Evolutionary conservation across 225 moss, liverwort and hornwort species (phyloP).

Genomic region (Takakia lepidozioides): DNA sequence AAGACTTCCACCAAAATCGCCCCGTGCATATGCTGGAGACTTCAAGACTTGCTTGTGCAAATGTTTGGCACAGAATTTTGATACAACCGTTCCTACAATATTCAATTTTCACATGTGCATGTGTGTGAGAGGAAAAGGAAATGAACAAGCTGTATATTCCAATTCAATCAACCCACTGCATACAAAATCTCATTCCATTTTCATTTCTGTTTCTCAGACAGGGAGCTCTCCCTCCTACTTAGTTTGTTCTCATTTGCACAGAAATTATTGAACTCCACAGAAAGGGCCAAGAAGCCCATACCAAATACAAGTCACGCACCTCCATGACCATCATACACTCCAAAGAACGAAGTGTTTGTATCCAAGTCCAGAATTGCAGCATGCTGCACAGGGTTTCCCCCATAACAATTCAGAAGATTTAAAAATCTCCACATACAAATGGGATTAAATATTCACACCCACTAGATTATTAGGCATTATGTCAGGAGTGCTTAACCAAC

Average conservation of each 20-base stretch:
- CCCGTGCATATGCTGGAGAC: constrained; percentile 31
- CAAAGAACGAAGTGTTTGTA: constrained; percentile 42
- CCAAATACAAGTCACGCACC: constrained; percentile 20
- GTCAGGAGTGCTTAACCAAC: no score
- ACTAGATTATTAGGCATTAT: no score
- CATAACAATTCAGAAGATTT: no score
- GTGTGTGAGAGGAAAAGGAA: background rate
- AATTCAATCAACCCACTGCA: background rate
- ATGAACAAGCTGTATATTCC: no score
- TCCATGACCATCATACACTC: constrained; percentile 58
- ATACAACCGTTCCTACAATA: constrained; percentile 43
- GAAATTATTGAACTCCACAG: background rate
- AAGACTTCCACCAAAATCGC: constrained; percentile 41
- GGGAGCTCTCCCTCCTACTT: background rate
- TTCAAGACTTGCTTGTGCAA: constrained; percentile 42
- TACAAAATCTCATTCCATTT: background rate
- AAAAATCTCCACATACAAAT: no score
- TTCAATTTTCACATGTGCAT: constrained; percentile 4
- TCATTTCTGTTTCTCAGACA: background rate
- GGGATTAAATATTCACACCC: no score
- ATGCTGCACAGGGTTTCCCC: constrained; percentile 27
- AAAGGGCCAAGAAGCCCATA: constrained; percentile 7
- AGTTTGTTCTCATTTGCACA: background rate
- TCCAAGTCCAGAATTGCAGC: constrained; percentile 59
- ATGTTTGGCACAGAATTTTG: constrained; percentile 47